Base-by-base conservation (phyloP, 176 grass and related monocot genomes). In the Rhynchospora tenuis region DNA sequence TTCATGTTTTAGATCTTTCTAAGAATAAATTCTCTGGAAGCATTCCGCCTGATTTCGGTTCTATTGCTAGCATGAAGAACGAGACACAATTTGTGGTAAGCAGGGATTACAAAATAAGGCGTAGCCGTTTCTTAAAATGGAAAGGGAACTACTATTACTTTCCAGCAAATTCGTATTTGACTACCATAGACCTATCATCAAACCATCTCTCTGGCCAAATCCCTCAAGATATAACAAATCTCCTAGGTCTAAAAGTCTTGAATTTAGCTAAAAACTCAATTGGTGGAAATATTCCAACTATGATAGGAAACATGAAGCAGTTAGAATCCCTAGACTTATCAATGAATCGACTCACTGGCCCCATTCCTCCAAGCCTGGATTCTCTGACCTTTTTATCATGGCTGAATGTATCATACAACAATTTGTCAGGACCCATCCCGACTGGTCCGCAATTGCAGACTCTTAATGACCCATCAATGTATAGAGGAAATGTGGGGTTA, bases 1-100 rank as follows among this genome's bases (percentile, higher is more conserved):
- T 88, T 64, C 85, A 88, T 15, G 43, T 90, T 23, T n/a, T 90
- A 19, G 89, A 90, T 70, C 81, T 88, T 17, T 43, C 51, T 68
- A 51, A 57, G 43, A 87, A 90, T 61, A 58, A 81, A 15, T 87
- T 90, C 2, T 8, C 67, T 8, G 89, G 81, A 38, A 54, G 61
- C 8, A 85, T 87, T 66, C 58, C 83, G 1, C 38, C 66, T 70
- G 66, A 70, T 20, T 45, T 70, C 20, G 66, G 66, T 9, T 70
- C 31, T 10, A 42, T 70, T 19, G 16, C 17, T 70, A 70, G 38
- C 38, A 70, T 70, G 66, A 63, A 63, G 23, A 63, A 27, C 10
- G n/a, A 12, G 33, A 38, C 33, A 63, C 22, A 8, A 79, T 20
- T 52, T 80, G 55, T 50, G 7, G 11, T 76, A 13, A 48, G 44